Conservation (phyloP, 257 asterid genomes). For the Salvia splendens region DNA sequence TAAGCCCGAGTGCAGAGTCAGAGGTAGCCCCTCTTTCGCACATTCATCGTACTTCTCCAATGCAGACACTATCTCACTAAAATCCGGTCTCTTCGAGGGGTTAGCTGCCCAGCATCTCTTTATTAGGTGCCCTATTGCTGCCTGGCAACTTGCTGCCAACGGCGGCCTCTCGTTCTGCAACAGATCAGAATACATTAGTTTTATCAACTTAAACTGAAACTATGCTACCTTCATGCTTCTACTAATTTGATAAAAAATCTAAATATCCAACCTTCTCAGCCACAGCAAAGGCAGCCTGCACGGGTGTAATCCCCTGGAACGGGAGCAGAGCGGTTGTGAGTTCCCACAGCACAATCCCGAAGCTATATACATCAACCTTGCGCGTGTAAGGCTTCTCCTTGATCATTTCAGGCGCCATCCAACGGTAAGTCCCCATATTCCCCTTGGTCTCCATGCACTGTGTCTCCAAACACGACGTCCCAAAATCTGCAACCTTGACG, state of each 20-base stretch:
- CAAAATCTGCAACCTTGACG: slow-evolving; percentile 87
- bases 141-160: slow-evolving; percentile 82
- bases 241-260: too few relatives aligned
- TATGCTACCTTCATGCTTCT: too few relatives aligned
- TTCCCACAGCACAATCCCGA: slow-evolving; percentile 88
- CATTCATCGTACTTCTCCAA: slow-evolving; percentile 80
- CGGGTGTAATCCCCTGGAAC: slow-evolving; percentile 79
- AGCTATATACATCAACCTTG: slow-evolving; percentile 84
- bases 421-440: slow-evolving; percentile 78
- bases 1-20: slow-evolving; percentile 59
- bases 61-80: slow-evolving; percentile 66
- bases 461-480: slow-evolving; percentile 77
- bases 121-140: slow-evolving; percentile 82
- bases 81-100: slow-evolving; percentile 87
- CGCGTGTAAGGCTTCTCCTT: slow-evolving; percentile 65
- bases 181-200: too few relatives aligned
- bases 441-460: slow-evolving; percentile 60
- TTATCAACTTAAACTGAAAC: too few relatives aligned
- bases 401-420: slow-evolving; percentile 98
- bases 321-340: slow-evolving; percentile 77
- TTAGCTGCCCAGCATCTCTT: slow-evolving; percentile 85
- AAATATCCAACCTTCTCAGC: slow-evolving; percentile 59
- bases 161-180: slow-evolving; percentile 84
- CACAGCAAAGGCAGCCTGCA: slow-evolving; percentile 82
- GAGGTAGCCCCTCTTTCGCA: slow-evolving; percentile 81